Evolutionary conservation across 2,329 filamentous ascomycete species (phyloP).

Genomic region (Emmonsia crescens): DNA sequence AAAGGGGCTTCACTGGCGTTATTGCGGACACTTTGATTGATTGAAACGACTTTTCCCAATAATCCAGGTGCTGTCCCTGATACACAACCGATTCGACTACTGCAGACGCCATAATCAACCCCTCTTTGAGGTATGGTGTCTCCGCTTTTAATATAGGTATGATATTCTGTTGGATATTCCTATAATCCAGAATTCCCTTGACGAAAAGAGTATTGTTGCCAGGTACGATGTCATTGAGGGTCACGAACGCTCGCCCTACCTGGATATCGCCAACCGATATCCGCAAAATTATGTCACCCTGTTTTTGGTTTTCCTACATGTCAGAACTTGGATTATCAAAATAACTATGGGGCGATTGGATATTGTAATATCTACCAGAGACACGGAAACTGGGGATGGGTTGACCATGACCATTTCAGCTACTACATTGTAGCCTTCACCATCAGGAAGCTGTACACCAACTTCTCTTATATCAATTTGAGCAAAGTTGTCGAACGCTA

Average conservation of each 20-base stretch:
- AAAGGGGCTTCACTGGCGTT: constrained; percentile 1
- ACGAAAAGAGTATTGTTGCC: constrained; percentile 7
- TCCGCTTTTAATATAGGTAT: neutral
- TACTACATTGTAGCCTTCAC: constrained; percentile 1
- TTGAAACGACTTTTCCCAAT: constrained; percentile 2
- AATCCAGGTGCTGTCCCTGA: neutral
- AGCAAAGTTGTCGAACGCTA: constrained; percentile 1
- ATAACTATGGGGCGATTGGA: neutral
- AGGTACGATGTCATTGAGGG: constrained; percentile 4
- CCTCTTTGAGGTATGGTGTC: neutral
- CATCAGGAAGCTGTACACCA: neutral
- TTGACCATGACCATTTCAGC: neutral
- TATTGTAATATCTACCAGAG: constrained; percentile 1
- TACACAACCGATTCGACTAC: neutral
- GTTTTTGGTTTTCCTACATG: neutral
- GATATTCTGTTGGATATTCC: constrained; percentile 1
- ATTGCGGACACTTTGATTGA: neutral
- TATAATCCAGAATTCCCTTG: constrained; percentile 2
- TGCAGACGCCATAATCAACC: constrained; percentile 3
- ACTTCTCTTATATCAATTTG: neutral
- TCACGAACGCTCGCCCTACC: neutral
- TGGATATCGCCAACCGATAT: neutral
- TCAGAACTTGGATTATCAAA: neutral
- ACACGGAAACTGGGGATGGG: neutral
- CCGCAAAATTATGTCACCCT: neutral